Percentiles rank a stretch among this genome's conserved stretches.
Conservation (phyloP, 2,329 filamentous ascomycete species). For the Fusarium euwallaceae region DNA sequence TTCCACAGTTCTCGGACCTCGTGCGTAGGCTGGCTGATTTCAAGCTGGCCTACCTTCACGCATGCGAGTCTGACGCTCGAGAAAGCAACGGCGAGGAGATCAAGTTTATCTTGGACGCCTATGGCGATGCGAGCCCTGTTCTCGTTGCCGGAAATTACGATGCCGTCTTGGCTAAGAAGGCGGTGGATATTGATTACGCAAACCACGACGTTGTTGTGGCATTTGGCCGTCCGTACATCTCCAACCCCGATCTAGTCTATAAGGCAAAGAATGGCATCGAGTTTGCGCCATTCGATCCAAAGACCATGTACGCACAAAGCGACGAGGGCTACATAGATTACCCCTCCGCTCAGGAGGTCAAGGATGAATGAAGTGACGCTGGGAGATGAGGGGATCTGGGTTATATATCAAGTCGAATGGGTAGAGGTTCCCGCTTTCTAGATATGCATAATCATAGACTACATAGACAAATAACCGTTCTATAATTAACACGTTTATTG, state of each 20-base stretch:
- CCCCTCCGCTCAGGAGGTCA: neutral
- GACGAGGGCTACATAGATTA: neutral
- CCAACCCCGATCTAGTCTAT: constrained; percentile 42
- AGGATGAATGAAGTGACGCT: neutral
- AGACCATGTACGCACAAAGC: neutral
- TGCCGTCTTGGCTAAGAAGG: constrained; percentile 42
- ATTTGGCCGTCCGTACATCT: constrained; percentile 49
- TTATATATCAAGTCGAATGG: neutral
- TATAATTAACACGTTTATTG: too few species aligned
- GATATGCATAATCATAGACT: neutral
- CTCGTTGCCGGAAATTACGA: constrained; percentile 53
- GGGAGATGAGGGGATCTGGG: neutral
- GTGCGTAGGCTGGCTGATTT: constrained; percentile 64
- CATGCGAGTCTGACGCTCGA: constrained; percentile 69
- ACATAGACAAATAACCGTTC: too few species aligned
- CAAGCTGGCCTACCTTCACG: constrained; percentile 70
- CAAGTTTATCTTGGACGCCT: constrained; percentile 50
- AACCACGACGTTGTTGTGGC: constrained; percentile 48
- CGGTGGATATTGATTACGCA: constrained; percentile 45
- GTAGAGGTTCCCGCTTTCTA: neutral
- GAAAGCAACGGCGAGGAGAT: constrained; percentile 50
- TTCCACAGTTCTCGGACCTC: constrained; percentile 72
- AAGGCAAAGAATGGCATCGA: constrained; percentile 35
- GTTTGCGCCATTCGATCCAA: neutral
- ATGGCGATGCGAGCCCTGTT: constrained; percentile 45